Base-by-base conservation (phyloP, 768 basidiomycete species). In the Pisolithus albus region DNA sequence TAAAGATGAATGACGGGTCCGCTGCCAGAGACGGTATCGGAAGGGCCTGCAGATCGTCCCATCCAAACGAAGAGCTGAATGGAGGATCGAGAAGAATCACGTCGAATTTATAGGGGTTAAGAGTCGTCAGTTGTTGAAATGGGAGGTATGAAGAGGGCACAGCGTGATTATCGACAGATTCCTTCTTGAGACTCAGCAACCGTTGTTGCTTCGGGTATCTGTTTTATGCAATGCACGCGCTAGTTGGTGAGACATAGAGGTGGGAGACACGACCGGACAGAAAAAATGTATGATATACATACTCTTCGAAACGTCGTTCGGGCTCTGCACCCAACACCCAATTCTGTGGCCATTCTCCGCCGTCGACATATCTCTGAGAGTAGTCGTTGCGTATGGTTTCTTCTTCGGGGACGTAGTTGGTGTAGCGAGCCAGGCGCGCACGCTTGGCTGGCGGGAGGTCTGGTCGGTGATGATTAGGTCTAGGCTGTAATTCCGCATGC, bases 361-460 rank as follows among this genome's bases (percentile, higher is more conserved):
- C 79, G 59, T 90, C 85, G 32, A 94, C 92, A 67, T 95, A 97
- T 56, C 86, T 74, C 67, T 87, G 86, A 0, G 88, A 90, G 63
- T 94, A 92, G 71, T 99, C 94, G 60, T 96, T 98, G 45, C 96
- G 79, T 41, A 99, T 88, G 0, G 93, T 97, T 66, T 99, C 95
- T 64, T 99, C 95, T 55, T 92, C 91, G 1, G 89, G 85, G 15
- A 93, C 78, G 58, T 95, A 94, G 62, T 94, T 93, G 32, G 66
- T 64, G 57, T 90, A 92, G 34, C 86, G 76, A 19, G 78, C 75
- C 6, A 80, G 71, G 4, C 88, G 78, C 0, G 87, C 86, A 4
- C 81, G 80, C 64, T 92, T 92, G 6, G 82, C 77, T n/a, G 83
- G 82, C 1, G 84, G 78, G 5, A 82, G 62, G 49, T 81, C 79